Evolutionary conservation across 192 early-diverging fungal species (phyloP), one percentile per base, ranked within the genome.

Genomic region (Coemansia sp.): DNA sequence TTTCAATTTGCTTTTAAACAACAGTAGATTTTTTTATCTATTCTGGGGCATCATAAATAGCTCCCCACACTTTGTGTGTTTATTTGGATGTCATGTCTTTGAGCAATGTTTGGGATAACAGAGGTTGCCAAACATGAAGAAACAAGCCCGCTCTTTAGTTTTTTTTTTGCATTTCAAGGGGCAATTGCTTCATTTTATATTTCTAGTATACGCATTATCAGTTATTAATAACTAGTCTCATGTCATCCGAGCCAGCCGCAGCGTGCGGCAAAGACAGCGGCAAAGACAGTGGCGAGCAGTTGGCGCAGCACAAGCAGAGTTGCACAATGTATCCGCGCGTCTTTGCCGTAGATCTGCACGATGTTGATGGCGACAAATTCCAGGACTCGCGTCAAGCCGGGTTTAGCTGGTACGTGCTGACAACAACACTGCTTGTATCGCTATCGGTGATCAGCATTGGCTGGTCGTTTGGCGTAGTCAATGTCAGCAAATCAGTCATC

Each of bases 261-360:
- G 55, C 11, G 29, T 21, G 21, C 17, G 7, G 55, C 35, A 56
- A 32, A 56, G 25, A 37, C 7, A 32, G 17, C 55, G 25, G 21
- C 21, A 21, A 21, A 21, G 21, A 21, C 21, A 21, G 21, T 21
- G 21, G 55, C 55, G 29, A 49, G 55, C 55, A 39, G 29, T 19
- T 9, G n/a, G 7, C 32, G 32, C 55, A 56, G 35, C 55, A 56
- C 27, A 29, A 12, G 35, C 48, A 49, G 19, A 60, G 43, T 22
- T 38, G 22, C 15, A 24, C 41, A 23, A 10, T 43, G 38, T 58
- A 51, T 17, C 69, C 78, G 10, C 78, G 63, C 17, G 59, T 75
- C 2, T 81, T 81, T 60, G 78, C 78, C 0, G 72, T 81, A 0
- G 68, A 70, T 58, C 27, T 81, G n/a, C 69, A 81, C 56, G 72